Evolutionary conservation across 768 basidiomycete genomes (phyloP).

Genomic region (Coprinopsis sp.): DNA sequence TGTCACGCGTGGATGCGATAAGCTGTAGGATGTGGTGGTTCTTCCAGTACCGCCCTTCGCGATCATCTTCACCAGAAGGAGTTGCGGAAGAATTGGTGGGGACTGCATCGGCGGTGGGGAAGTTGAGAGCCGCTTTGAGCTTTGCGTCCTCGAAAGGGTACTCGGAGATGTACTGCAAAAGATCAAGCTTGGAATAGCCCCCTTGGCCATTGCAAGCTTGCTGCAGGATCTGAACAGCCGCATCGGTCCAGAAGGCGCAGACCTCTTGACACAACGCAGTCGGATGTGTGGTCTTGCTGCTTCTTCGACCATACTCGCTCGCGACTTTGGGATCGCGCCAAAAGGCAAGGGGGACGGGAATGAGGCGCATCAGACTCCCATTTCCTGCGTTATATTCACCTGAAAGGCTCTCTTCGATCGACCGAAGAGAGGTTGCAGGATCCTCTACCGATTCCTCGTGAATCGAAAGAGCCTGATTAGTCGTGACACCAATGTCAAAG

Average conservation of each 20-base stretch:
- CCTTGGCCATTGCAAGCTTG: slow-evolving; percentile 4
- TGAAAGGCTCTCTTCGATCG: slow-evolving; percentile 26
- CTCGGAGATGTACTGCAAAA: slow-evolving; percentile 33
- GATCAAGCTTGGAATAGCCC: slow-evolving; percentile 32
- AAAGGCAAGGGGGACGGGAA: slow-evolving; percentile 40
- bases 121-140: slow-evolving; percentile 28
- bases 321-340: slow-evolving; percentile 32
- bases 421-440: slow-evolving; percentile 21
- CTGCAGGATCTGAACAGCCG: slow-evolving; percentile 31
- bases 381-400: slow-evolving; percentile 29
- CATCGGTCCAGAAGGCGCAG: slow-evolving; percentile 36
- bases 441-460: slow-evolving; percentile 16
- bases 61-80: slow-evolving; percentile 15
- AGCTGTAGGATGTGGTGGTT: slow-evolving; percentile 38
- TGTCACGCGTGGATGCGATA: slow-evolving; percentile 22
- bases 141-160: slow-evolving; percentile 31
- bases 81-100: slow-evolving; percentile 12
- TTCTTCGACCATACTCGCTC: slow-evolving; percentile 29
- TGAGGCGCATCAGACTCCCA: slow-evolving; percentile 43
- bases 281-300: slow-evolving; percentile 41
- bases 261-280: slow-evolving; percentile 36
- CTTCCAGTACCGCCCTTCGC: slow-evolving; percentile 28
- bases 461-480: slow-evolving; percentile 27
- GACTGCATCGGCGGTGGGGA: slow-evolving; percentile 19
- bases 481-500: slow-evolving; percentile 39